These are phyloP conservation scores for Zarea fungicola DNA, from an alignment of 2,329 filamentous ascomycete species.

Conservation along the genomic window DNA sequence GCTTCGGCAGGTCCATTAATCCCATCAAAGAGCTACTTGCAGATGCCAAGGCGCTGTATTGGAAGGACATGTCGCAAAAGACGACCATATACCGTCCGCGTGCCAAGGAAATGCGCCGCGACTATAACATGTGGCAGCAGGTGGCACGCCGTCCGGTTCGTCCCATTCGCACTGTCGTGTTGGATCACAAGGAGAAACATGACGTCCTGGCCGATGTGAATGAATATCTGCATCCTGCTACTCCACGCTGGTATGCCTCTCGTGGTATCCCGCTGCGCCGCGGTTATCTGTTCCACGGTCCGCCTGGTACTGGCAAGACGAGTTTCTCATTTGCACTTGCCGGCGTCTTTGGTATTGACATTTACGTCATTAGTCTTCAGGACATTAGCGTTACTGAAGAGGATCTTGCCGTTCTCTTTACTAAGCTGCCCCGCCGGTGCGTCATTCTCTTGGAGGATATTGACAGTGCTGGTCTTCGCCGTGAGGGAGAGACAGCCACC, in stretches of 20 bases:
- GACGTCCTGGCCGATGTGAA: slow-evolving; percentile 67
- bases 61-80: slow-evolving; percentile 47
- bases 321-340: slow-evolving; percentile 62
- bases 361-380: slow-evolving; percentile 55
- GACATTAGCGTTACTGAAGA: slow-evolving; percentile 59
- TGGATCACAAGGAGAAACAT: slow-evolving; percentile 62
- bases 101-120: slow-evolving; percentile 40
- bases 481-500: slow-evolving; percentile 25
- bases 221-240: slow-evolving; percentile 68
- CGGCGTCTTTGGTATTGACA: slow-evolving; percentile 60
- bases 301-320: slow-evolving; percentile 70
- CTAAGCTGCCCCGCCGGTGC: slow-evolving; percentile 54
- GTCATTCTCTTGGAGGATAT: slow-evolving; percentile 67
- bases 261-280: slow-evolving; percentile 70
- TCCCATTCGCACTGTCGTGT: slow-evolving; percentile 69
- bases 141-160: slow-evolving; percentile 60
- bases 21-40: slow-evolving; percentile 53
- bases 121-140: slow-evolving; percentile 46
- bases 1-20: slow-evolving; percentile 43
- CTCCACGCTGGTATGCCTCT: slow-evolving; percentile 67
- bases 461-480: slow-evolving; percentile 56
- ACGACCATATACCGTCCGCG: slow-evolving; percentile 53
- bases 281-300: slow-evolving; percentile 74
- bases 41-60: slow-evolving; percentile 49
- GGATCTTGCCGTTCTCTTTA: slow-evolving; percentile 54